Base-by-base conservation (phyloP, 768 basidiomycete species). In the Naganishia antarctica region DNA sequence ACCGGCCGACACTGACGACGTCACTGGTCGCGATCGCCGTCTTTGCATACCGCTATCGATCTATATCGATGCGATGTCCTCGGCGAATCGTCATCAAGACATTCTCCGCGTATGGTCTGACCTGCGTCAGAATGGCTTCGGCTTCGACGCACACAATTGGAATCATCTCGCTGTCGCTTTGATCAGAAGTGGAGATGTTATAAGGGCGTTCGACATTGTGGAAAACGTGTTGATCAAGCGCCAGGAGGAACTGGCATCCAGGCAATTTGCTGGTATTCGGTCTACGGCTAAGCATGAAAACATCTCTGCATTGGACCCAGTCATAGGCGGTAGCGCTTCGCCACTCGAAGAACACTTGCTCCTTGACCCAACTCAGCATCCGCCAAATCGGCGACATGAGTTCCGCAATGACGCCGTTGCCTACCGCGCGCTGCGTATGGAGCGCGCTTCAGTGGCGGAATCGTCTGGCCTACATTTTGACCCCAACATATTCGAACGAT, bases 111-210 rank as follows among this genome's bases (percentile, higher is more conserved):
- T 82, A 0, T 97, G 94, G 92, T 78, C 80, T n/a, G 73, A 79
- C 31, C 81, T 89, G 53, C 82, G 83, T 65, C 68, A 76, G 12
- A 76, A 80, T 11, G 89, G 89, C 1, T 87, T 93, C 69, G 81
- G 81, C 13, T 90, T 91, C 74, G 90, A 93, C 73, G 83, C 88
- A 13, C 85, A 88, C 70, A 97, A 96, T 75, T 98, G 91, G 89
- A 96, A 94, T 71, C 85, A 89, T 70, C 81, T 96, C 28, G 82
- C 82, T 26, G 80, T 87, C 11, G 87, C 86, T 15, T 81, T 93
- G 25, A 81, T 91, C 41, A 85, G 88, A 31, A 89, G 88, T 0
- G 90, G 89, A 26, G 84, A 92, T 71, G 78, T 85, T n/a, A 85
- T 87, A 69, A 86, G 86, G 47, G 91, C 90, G 9, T 91, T 93